Evolutionary conservation across 75 land plant species (phyloP), one percentile per base, ranked within the genome.

Genomic region (Pinus tabuliformis): DNA sequence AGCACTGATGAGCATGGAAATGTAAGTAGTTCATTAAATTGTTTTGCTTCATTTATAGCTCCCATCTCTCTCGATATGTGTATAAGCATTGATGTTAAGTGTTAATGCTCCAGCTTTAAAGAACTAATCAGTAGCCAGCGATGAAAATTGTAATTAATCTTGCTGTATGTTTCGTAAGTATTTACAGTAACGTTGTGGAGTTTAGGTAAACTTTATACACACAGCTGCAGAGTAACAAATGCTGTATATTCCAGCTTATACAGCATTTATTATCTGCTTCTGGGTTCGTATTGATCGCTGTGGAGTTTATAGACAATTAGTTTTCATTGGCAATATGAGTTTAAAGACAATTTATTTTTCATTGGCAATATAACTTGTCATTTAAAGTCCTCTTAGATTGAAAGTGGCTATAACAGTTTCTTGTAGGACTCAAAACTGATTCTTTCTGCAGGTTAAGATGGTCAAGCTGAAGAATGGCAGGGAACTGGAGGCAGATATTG

Each of bases 391-490:
- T 39, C 1, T 68, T 15, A 68, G 15, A n/a, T 5, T 0, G 3
- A 68, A 36, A 13, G 49, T 68, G 18, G 18, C 12, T 30, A 15
- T 30, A 30, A 4, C 6, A n/a, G n/a, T 20, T 68, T 64, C 18
- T 33, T 30, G 68, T 64, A 15, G 39, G 39, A 18, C 36, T 37
- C 6, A 39, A 21, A 49, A 63, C 18, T 70, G 59, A 22, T 11
- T 22, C 61, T 56, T 57, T 76, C 22, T 61, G 77, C 82, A 96
- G 98, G 99, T 97, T 5, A 89, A 80, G 52, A 77, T 81, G 21
- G 99, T 91, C 16, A 84, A 88, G 62, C 79, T 97, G 78, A 97
- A 97, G 79, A 98, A 97, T 82, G 98, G 99, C 6, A 83, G 92
- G 79, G 87, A 86, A 24, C 76, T 97, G 49, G 84, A 86, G 56